Base-by-base conservation (phyloP, 345 rosid genomes). In the Xanthoceras sorbifolium region DNA sequence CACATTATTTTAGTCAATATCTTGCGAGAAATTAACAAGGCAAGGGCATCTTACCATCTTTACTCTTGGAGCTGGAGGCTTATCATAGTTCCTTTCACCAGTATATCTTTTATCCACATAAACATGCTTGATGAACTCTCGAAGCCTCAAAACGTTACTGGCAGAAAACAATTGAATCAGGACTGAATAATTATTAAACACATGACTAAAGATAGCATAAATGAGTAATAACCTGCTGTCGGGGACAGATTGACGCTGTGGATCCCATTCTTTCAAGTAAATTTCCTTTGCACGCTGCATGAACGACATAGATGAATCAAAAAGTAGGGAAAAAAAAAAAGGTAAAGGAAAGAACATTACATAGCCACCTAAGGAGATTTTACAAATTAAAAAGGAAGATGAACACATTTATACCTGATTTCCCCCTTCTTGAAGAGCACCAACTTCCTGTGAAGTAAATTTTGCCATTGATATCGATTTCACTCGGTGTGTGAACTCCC, bases 381-480 rank as follows among this genome's bases (percentile, higher is more conserved):
- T 26, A 25, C 64, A 57, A n/a, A 66, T n/a, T 18, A 69, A 64
- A 67, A 15, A 63, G 60, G 48, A 12, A 67, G 31, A 65, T 50
- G 59, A 76, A 15, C 6, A 12, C 22, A 71, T 64, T 20, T 73
- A 42, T 85, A 96, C 99, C 97, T 96, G 86, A 84, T 96, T 96
- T 79, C 99, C 99, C 38, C 98, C 98, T 88, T 84, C 98, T 84
- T 93, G 91, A 77, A 96, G 92, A 72, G 94, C 84, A 78, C 52
- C 65, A 74, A 91, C 99, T 84, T 96, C 99, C 79, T 91, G 95
- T 68, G 95, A 80, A 31, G 98, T 87, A 77, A 96, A 96, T 79
- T 89, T 96, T 25, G 99, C 97, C 97, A 96, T 89, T 4, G 99
- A 96, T 71, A 96, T 72, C 25, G 99, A 96, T 82, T 96, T 96